Evolutionary conservation across 257 asterid species (phyloP).

Genomic region (Capsicum pubescens): DNA sequence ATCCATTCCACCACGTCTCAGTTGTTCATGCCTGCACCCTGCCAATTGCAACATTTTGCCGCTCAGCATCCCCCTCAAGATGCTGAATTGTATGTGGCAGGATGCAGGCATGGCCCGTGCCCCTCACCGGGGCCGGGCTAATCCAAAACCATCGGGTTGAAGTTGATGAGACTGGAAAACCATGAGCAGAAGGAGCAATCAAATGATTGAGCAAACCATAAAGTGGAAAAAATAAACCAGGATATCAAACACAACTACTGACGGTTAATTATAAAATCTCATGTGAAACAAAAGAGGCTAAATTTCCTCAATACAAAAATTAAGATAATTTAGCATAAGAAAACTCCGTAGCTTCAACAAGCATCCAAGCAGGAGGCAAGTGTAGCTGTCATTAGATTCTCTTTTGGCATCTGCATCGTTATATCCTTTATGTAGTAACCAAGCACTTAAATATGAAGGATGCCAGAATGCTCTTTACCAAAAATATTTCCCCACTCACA

Average conservation of each 20-base stretch:
- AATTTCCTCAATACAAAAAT: background rate
- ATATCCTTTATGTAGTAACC: background rate
- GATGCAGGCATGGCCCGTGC: constrained; percentile 98
- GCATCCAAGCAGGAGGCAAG: background rate
- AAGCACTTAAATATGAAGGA: background rate
- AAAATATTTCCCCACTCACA: background rate
- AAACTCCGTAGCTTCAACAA: background rate
- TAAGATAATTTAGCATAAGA: background rate
- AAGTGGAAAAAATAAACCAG: background rate
- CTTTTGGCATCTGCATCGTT: background rate
- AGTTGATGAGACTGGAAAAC: constrained; percentile 69
- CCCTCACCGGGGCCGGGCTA: constrained; percentile 99
- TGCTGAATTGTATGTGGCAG: constrained; percentile 41
- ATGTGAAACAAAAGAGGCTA: background rate
- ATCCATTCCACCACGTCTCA: constrained; percentile 58
- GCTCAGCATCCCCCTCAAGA: constrained; percentile 59
- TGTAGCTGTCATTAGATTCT: background rate
- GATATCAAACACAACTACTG: background rate
- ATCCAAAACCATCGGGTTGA: constrained; percentile 81
- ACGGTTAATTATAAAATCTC: background rate
- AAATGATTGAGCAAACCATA: constrained; percentile 24
- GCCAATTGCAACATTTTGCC: constrained; percentile 51
- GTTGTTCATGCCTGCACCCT: constrained; percentile 93
- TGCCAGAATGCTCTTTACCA: background rate
- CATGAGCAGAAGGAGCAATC: constrained; percentile 24